A percentile compares a stretch with the other conserved stretches of the same genome.
These are phyloP conservation scores for Saposhnikovia divaricata DNA, from an alignment of 129 eudicot genomes.

Conservation along the genomic window DNA sequence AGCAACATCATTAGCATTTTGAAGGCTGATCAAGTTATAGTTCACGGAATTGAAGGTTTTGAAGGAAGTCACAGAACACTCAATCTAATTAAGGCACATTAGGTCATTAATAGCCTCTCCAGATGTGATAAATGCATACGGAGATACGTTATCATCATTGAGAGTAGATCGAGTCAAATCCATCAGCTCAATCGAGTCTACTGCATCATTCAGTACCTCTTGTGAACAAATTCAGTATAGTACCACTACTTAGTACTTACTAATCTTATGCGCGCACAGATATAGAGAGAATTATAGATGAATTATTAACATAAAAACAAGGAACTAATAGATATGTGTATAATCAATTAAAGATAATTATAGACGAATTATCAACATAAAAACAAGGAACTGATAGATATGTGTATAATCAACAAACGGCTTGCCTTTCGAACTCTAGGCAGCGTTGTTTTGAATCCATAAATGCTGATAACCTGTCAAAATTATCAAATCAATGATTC, in stretches of 20 bases:
- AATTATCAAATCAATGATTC: not conserved
- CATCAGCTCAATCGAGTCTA: conserved; percentile 34
- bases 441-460: conserved; percentile 22
- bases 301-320: too few species aligned
- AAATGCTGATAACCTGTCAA: conserved; percentile 27
- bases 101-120: conserved; percentile 34
- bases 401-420: not conserved
- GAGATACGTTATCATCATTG: conserved; percentile 23
- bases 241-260: not conserved
- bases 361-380: not conserved
- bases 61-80: conserved; percentile 32
- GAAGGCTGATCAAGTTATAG: not conserved
- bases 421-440: conserved; percentile 1
- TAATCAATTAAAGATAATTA: too few species aligned
- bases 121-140: conserved; percentile 24
- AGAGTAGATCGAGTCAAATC: conserved; percentile 28
- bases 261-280: not conserved
- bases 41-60: conserved; percentile 21
- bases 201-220: conserved; percentile 23
- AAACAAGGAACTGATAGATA: not conserved
- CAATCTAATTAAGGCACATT: conserved; percentile 21
- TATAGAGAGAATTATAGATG: not conserved
- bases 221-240: conserved; percentile 13
- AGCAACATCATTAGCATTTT: not conserved
- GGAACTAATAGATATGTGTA: too few species aligned